Base-by-base conservation (phyloP, 805 yeast species). In the Suhomyces canberraensis region DNA sequence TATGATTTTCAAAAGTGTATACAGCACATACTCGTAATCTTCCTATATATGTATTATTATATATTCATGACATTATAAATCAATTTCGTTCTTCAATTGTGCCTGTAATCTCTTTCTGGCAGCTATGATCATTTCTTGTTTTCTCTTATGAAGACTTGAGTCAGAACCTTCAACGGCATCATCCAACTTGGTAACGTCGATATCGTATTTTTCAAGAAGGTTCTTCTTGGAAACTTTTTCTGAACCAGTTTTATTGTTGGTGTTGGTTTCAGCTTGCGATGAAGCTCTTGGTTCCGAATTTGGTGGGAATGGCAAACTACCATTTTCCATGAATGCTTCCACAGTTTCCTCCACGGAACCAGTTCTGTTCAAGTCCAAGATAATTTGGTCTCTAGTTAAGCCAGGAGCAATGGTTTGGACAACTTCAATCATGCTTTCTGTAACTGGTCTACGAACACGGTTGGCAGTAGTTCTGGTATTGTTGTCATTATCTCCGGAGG, bases 271-370 rank as follows among this genome's bases (percentile, higher is more conserved):
- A 13, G 47, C 35, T 3, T 42, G 46, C 22, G 19, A 39, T 19
- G 39, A 31, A 4, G 21, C 17, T 19, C 32, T 4, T 14, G 25
- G 20, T 22, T 31, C 17, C 11, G 36, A 19, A 8, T 33, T 56
- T 4, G 76, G 74, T 5, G 86, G 83, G 40, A 58, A 64, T 14
- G 88, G 86, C 35, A 83, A 70, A 11, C 64, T 61, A 9, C 84
- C 81, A 25, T 72, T 76, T 35, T 74, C 73, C 54, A 91, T 68
- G 45, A 75, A 80, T 29, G 79, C 72, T 35, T 88, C 85, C 8
- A 89, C 80, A 0, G 98, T 90, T 7, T 61, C 74, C 56, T 87
- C 90, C 1, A 90, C 90, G 6, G 84, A 80, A 0, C 95, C 95
- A 0, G 93, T 78, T 41, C 77, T 69, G 51, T 81, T 79, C 43